Percentiles rank a stretch among this genome's conserved stretches.
These are phyloP conservation scores for Chrysanthemum lavandulifolium DNA, from an alignment of 129 eudicot genomes.

Conservation along the genomic window DNA sequence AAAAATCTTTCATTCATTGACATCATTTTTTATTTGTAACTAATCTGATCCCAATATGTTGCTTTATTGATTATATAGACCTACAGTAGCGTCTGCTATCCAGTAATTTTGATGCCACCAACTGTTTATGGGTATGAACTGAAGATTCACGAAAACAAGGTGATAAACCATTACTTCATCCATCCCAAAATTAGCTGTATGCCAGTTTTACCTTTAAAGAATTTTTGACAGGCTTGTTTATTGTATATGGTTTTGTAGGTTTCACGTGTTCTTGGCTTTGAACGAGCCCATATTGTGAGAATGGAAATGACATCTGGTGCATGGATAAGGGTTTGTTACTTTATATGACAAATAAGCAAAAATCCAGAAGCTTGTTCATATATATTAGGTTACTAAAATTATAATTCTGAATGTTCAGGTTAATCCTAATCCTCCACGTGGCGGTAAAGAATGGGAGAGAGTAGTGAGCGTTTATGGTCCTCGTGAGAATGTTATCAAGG, in stretches of 20 bases:
- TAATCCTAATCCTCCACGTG: slow-evolving; percentile 14
- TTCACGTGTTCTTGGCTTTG: slow-evolving; percentile 3
- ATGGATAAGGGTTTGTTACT: slow-evolving; percentile 20
- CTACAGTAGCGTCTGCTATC: background rate
- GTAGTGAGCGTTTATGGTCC: slow-evolving; percentile 24
- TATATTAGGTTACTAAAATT: background rate
- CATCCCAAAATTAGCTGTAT: background rate
- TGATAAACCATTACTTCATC: background rate
- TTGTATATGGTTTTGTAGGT: slow-evolving; percentile 10
- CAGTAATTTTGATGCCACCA: slow-evolving; percentile 34
- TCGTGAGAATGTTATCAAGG: slow-evolving; percentile 16
- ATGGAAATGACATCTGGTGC: slow-evolving; percentile 25
- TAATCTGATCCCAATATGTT: background rate
- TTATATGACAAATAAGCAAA: background rate
- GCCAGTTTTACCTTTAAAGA: background rate
- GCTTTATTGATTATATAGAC: slow-evolving; percentile 15
- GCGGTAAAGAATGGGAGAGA: slow-evolving; percentile 22
- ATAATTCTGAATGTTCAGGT: slow-evolving; percentile 9
- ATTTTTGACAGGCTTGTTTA: too few species aligned
- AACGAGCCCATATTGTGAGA: background rate
- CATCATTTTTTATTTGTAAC: too few species aligned
- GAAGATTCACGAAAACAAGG: slow-evolving; percentile 17
- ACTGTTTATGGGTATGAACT: slow-evolving; percentile 7
- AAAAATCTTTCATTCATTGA: background rate
- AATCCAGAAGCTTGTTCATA: background rate